A percentile compares a stretch with the other conserved stretches of the same genome.
Conservation (phyloP, 805 yeast genomes). For the Candida alai region DNA sequence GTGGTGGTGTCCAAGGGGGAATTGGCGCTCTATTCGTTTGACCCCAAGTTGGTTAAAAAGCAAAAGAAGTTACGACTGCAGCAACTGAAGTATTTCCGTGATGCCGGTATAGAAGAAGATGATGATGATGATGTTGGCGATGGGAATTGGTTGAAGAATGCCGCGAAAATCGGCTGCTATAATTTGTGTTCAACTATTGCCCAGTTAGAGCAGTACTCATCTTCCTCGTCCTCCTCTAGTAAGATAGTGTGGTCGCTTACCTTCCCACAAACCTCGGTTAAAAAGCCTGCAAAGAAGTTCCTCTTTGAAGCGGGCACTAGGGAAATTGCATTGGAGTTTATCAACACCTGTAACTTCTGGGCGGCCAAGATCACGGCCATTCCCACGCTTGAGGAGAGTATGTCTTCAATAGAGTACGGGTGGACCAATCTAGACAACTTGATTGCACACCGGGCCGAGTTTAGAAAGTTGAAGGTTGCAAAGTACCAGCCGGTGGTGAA, state of each 20-base stretch:
- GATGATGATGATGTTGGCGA: constrained; percentile 43
- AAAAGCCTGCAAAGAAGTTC: constrained; percentile 37
- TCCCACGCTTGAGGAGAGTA: constrained; percentile 63
- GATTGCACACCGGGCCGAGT: constrained; percentile 21
- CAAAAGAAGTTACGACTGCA: constrained; percentile 37
- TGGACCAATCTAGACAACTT: constrained; percentile 52
- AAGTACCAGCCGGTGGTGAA: constrained; percentile 43
- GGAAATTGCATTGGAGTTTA: constrained; percentile 65
- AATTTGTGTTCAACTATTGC: constrained; percentile 52
- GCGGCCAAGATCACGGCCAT: constrained; percentile 80
- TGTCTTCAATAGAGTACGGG: constrained; percentile 79
- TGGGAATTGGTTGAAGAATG: constrained; percentile 68
- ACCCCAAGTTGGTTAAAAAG: constrained; percentile 39
- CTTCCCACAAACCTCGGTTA: constrained; percentile 44
- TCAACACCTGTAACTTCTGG: constrained; percentile 85
- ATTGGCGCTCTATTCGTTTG: constrained; percentile 53
- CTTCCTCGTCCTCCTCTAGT: constrained; percentile 2
- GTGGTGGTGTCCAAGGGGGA: constrained; percentile 71
- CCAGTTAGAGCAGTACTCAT: constrained; percentile 23
- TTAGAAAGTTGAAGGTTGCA: constrained; percentile 33
- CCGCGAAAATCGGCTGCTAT: constrained; percentile 52
- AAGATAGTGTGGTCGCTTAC: constrained; percentile 48
- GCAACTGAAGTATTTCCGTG: constrained; percentile 16
- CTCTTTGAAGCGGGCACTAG: constrained; percentile 64
- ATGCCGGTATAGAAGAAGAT: constrained; percentile 7